These are phyloP conservation scores for Calonectria crousiana DNA, from an alignment of 2,329 filamentous ascomycete species.

Conservation along the genomic window DNA sequence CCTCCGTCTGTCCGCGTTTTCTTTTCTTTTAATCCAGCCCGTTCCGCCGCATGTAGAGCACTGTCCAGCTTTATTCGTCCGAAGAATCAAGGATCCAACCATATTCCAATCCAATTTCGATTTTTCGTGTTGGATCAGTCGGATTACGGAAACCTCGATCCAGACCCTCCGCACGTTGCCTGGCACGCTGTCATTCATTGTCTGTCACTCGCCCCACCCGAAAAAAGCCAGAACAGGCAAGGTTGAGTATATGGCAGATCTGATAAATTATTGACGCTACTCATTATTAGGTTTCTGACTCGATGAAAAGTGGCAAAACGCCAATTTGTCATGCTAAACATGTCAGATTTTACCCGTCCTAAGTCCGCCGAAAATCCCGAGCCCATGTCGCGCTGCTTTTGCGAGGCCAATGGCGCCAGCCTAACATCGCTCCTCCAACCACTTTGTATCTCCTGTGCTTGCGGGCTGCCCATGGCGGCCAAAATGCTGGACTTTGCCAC, in stretches of 20 bases:
- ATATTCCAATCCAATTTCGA: neutral
- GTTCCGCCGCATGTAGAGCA: neutral
- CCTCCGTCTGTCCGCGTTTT: neutral
- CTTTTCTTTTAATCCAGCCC: neutral
- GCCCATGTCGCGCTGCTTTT: neutral
- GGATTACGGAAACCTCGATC: neutral
- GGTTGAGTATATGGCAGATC: neutral
- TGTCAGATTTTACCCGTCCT: neutral
- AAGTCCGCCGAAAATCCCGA: neutral
- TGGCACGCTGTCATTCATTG: neutral
- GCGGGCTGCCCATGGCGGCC: neutral
- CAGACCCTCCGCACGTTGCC: neutral
- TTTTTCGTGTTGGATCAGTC: neutral
- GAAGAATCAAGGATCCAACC: neutral
- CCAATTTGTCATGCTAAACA: neutral
- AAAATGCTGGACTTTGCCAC: conserved; percentile 2
- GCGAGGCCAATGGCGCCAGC: no score
- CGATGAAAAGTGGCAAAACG: neutral
- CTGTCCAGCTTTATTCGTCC: neutral
- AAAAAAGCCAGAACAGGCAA: neutral
- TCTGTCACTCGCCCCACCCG: neutral
- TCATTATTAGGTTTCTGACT: neutral
- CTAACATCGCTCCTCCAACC: neutral
- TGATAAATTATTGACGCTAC: neutral
- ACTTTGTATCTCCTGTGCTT: neutral